These are phyloP conservation scores for Coelastrella sp. DNA, from an alignment of 139 green algal genomes.

Conservation along the genomic window DNA sequence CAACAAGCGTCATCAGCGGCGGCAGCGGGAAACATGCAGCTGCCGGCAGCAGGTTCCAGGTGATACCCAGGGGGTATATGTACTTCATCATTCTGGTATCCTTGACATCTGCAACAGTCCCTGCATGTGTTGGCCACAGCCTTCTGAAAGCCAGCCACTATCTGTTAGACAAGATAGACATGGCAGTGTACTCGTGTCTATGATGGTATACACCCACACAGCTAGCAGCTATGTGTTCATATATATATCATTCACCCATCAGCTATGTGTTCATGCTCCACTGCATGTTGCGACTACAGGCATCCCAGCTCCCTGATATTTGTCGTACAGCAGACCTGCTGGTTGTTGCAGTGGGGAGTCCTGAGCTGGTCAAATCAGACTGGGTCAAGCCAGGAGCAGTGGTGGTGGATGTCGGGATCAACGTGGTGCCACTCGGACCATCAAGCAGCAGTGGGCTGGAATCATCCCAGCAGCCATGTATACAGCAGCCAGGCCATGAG, in stretches of 20 bases:
- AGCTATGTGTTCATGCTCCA: no score
- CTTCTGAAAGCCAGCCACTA: no score
- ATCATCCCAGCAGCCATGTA: neutral
- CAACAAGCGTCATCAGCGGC: neutral
- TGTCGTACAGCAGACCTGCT: conserved; percentile 78
- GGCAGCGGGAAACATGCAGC: neutral
- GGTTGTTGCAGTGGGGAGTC: conserved; percentile 78
- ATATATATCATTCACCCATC: no score
- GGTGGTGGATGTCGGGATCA: conserved; percentile 98
- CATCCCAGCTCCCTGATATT: conserved; percentile 56
- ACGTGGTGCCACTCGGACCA: conserved; percentile 72
- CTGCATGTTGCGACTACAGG: neutral
- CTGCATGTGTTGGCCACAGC: no score
- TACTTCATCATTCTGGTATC: no score
- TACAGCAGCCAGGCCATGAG: neutral
- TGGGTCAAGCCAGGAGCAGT: conserved; percentile 94
- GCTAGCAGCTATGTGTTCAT: no score
- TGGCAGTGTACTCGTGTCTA: no score
- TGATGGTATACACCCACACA: no score
- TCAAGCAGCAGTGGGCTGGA: neutral
- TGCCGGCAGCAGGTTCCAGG: conserved; percentile 4
- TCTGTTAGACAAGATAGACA: no score
- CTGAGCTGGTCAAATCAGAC: conserved; percentile 84
- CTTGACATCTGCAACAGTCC: no score
- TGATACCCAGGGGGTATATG: neutral